Evolutionary conservation across 2,329 filamentous ascomycete species (phyloP).

Genomic region (Paracorniculantispora psalliotae): DNA sequence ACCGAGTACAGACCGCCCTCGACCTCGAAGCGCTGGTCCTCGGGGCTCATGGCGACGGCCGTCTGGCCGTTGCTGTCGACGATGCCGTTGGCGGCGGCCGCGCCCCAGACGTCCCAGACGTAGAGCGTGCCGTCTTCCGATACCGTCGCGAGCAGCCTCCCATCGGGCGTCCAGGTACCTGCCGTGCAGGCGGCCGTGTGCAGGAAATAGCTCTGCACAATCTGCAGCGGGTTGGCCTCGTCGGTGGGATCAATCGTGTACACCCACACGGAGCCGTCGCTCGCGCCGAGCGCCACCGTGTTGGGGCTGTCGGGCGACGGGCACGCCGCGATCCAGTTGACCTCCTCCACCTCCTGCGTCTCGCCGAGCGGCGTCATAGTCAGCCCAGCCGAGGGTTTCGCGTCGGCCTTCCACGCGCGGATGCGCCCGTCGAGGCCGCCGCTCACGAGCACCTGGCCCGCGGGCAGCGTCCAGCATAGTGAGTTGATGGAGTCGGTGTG

Average conservation of each 20-base stretch:
- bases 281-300: constrained; percentile 79
- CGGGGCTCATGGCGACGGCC: constrained; percentile 69
- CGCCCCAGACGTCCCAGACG: constrained; percentile 88
- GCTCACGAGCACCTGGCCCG: constrained; percentile 78
- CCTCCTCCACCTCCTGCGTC: constrained; percentile 85
- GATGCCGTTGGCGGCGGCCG: constrained; percentile 56
- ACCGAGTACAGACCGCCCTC: constrained; percentile 89
- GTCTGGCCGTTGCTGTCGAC: constrained; percentile 53
- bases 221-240: constrained; percentile 58
- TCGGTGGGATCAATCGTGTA: constrained; percentile 75
- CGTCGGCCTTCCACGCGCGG: constrained; percentile 58
- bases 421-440: constrained; percentile 84
- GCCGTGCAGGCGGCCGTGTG: constrained; percentile 84
- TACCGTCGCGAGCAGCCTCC: constrained; percentile 79
- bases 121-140: constrained; percentile 84
- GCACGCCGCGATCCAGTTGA: constrained; percentile 83
- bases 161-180: constrained; percentile 85
- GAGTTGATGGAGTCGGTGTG: constrained; percentile 90
- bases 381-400: constrained; percentile 38
- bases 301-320: constrained; percentile 69
- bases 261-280: constrained; percentile 91
- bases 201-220: constrained; percentile 87
- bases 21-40: constrained; percentile 86
- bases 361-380: constrained; percentile 64
- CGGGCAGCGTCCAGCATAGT: constrained; percentile 75